Evolutionary conservation across 495 filamentous ascomycete genomes (phyloP).

Genomic region (Penicillium pancosmium): DNA sequence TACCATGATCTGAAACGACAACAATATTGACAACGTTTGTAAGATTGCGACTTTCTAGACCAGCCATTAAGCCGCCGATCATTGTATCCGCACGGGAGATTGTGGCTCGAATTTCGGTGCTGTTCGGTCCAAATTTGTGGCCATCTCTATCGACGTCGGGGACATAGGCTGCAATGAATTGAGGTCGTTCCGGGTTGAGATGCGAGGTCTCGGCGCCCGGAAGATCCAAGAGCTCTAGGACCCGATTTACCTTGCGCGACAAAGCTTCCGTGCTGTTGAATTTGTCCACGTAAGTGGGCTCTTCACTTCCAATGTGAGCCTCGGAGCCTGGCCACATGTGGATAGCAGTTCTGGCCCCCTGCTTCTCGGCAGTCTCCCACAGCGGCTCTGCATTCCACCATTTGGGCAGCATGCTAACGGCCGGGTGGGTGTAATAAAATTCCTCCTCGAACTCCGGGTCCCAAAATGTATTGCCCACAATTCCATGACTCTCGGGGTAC

Average conservation of each 20-base stretch:
- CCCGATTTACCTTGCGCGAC: constrained; percentile 70
- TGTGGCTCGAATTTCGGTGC: constrained; percentile 77
- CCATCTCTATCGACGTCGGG: constrained; percentile 87
- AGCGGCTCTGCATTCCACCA: constrained; percentile 96
- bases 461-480: constrained; percentile 95
- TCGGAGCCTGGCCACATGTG: constrained; percentile 99
- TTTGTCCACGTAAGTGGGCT: constrained; percentile 78
- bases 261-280: constrained; percentile 79
- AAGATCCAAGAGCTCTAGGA: constrained; percentile 79
- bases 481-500: constrained; percentile 88
- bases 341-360: constrained; percentile 73
- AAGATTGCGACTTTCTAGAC: constrained; percentile 78
- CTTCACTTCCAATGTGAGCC: constrained; percentile 64
- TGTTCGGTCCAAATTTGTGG: constrained; percentile 89
- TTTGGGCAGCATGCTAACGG: constrained; percentile 71
- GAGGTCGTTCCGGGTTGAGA: constrained; percentile 59
- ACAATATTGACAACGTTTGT: constrained; percentile 93
- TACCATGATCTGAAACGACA: constrained; percentile 97
- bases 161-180: constrained; percentile 92
- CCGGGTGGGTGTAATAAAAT: constrained; percentile 83
- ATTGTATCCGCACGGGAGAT: constrained; percentile 78
- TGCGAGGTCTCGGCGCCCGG: constrained; percentile 63
- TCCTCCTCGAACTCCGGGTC: constrained; percentile 74
- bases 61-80: constrained; percentile 73
- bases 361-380: constrained; percentile 88